Evolutionary conservation across 352 stramenopile species (phyloP), one percentile per base, ranked within the genome.

Genomic region (Aphanomyces euteiches): DNA sequence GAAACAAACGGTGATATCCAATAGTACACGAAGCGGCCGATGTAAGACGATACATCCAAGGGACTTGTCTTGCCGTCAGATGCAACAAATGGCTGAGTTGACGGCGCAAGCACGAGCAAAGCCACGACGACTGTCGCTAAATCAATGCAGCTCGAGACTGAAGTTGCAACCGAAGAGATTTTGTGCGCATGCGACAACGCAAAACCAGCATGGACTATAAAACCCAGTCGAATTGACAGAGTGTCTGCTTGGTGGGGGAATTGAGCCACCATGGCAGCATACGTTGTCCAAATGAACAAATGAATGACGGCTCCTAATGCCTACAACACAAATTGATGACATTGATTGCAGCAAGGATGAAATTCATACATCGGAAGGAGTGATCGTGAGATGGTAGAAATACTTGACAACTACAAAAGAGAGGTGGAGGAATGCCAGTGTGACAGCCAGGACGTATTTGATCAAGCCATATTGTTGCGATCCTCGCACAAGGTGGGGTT

Each of bases 1-100:
- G 53, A 5, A 59, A 95, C 85, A 43, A 92, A 78, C 8, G 83
- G 85, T 15, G 84, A 79, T 47, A 92, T 78, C 84, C 85, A 93
- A 39, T 69, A 37, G 60, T 88, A 92, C 47, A 82, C 81, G n/a
- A 92, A 64, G 15, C 81, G 81, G 15, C 84, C 90, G 39, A 88
- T 45, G 60, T 77, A 80, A 6, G 77, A 76, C 1, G 83, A 81
- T 13, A 66, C 73, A 56, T 93, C 85, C 40, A 91, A 80, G 8
- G 81, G 78, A 38, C 73, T 89, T 19, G 28, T 15, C 4, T 12
- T 28, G 17, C 17, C 43, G 41, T 53, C n/a, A 17, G 47, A 54
- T 47, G 3, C 45, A 50, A 17, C 19, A 56, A 48, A 47, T 17
- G 13, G 47, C 5, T 12, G 36, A n/a, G 34, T 41, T 15, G 64